Evolutionary conservation across 1,284 basidiomycete species (phyloP), one percentile per base, ranked within the genome.

Genomic region (Takashimella tepidaria): DNA sequence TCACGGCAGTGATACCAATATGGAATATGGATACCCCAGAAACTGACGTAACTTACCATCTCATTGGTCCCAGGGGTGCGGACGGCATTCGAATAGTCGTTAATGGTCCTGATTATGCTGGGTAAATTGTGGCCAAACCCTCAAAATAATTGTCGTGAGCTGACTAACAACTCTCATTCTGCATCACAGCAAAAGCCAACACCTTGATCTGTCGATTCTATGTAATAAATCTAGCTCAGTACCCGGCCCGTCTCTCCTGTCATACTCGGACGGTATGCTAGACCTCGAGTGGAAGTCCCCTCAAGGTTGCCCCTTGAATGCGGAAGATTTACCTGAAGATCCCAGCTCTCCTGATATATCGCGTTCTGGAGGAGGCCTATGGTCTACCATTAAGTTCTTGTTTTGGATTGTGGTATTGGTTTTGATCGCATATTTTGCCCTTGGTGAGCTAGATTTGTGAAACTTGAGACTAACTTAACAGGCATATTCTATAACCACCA

Each of bases 401-500:
- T 76, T 77, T 54, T 74, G 74, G 72, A 44, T 73, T 41, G 49
- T 31, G 5, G 27, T 72, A 5, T 44, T 70, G 12, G 68, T 57
- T 1, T 56, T 74, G 16, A 43, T 71, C 3, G 54, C 61, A 0
- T 75, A 74, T 52, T 74, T 74, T 53, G 68, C 58, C n/a, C 62
- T 74, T 25, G 70, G 70, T 70, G 48, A 53, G 68, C 62, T 45
- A 52, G 3, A 42, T 58, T 46, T 8, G 51, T 24, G 45, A 40
- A 5, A 45, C 37, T n/a, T 45, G 41, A 13, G 45, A 47, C 31
- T 47, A 41, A 11, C 45, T 45, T 42, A 49, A 22, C 46, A 68
- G 76, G 76, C 23, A 71, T 72, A 42, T 69, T 70, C 53, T 76
- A 77, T 62, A 77, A 77, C 47, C 74, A 75, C 53, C 73, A 76